Conservation (phyloP, 2,329 filamentous ascomycete genomes). For the Cytospora mali region DNA sequence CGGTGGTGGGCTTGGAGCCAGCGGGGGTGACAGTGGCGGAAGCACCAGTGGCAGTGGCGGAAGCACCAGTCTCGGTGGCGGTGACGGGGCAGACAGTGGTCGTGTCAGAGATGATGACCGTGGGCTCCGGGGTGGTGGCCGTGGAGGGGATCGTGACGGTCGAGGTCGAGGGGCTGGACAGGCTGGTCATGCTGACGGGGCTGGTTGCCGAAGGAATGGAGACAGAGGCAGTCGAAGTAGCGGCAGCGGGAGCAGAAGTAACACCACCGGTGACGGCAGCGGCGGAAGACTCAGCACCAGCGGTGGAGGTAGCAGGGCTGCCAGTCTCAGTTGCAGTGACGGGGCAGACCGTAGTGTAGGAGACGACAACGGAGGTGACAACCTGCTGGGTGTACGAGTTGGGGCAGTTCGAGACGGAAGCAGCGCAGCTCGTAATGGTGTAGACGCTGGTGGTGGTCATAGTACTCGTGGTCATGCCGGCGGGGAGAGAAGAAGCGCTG, state of each 20-base stretch:
- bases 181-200: constrained; percentile 26
- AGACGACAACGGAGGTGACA: constrained; percentile 33
- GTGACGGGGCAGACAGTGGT: constrained; percentile 24
- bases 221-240: constrained; percentile 12
- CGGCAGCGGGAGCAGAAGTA: neutral
- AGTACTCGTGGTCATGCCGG: constrained; percentile 32
- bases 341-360: constrained; percentile 35
- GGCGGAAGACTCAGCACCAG: neutral
- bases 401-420: constrained; percentile 37
- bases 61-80: neutral
- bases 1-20: neutral
- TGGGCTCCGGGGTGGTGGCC: constrained; percentile 30
- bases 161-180: constrained; percentile 27
- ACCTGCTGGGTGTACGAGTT: constrained; percentile 33
- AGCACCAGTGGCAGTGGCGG: neutral
- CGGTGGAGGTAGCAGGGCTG: constrained; percentile 4
- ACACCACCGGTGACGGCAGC: neutral
- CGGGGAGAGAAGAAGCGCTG: constrained; percentile 12
- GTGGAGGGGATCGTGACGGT: constrained; percentile 31
- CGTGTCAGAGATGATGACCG: constrained; percentile 29
- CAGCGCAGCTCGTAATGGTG: constrained; percentile 37
- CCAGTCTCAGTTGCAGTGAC: constrained; percentile 29
- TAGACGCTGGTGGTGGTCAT: constrained; percentile 33
- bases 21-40: constrained; percentile 2
- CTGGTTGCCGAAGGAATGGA: constrained; percentile 20